A percentile compares a stretch with the other conserved stretches of the same genome.
Conservation (phyloP, 768 basidiomycete species). For the Fibroporia radiculosa region DNA sequence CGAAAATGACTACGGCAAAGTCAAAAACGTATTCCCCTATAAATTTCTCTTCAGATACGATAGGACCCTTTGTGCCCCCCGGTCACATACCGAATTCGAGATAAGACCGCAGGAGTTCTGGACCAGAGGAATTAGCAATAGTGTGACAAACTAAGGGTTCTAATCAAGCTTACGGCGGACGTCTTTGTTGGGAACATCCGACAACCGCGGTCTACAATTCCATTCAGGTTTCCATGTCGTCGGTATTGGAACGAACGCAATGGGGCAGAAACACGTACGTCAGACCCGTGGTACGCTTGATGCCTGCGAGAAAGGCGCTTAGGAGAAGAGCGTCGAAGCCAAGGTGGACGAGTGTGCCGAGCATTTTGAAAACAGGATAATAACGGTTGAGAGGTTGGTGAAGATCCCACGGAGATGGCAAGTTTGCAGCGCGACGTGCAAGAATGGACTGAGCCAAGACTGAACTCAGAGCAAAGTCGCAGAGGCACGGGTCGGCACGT, state of each 20-base stretch:
- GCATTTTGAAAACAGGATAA: no score
- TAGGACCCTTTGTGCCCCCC: not conserved
- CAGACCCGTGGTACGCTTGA: constrained; percentile 75
- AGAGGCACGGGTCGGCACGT: no score
- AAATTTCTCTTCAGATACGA: not conserved
- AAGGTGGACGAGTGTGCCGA: constrained; percentile 63
- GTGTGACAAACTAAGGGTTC: not conserved
- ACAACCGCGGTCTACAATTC: constrained; percentile 56
- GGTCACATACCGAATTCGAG: constrained; percentile 64
- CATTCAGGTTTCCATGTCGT: no score
- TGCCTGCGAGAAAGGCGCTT: constrained; percentile 76
- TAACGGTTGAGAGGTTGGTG: no score
- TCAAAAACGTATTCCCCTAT: constrained; percentile 82
- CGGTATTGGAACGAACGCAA: no score
- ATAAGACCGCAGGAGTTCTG: constrained; percentile 70
- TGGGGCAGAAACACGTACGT: constrained; percentile 54
- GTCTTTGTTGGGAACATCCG: constrained; percentile 82
- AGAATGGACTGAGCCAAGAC: no score
- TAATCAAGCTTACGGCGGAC: constrained; percentile 55
- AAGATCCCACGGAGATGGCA: no score
- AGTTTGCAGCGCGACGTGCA: no score
- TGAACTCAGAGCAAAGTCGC: no score
- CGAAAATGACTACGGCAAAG: constrained; percentile 77
- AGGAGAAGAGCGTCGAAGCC: constrained; percentile 75
- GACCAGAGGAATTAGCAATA: not conserved